Base-by-base conservation (phyloP, 371 early-diverging fungal genomes). In the Conidiobolus coronatus region DNA sequence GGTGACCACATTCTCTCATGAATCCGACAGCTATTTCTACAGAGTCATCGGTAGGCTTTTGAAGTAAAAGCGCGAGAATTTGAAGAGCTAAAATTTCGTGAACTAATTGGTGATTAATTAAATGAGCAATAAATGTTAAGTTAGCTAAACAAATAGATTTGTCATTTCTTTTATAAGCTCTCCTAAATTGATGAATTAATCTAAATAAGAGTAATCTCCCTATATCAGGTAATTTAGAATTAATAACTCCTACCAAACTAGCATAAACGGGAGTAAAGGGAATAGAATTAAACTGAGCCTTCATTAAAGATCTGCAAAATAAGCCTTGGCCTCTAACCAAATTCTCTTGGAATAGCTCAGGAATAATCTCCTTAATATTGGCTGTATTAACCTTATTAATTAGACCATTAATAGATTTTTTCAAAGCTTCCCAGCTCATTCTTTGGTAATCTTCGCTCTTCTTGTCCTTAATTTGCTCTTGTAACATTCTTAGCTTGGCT, bases 21-120 rank as follows among this genome's bases (percentile, higher is more conserved):
- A 95, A 86, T 2, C 88, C 87, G n/a, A 96, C 94, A 2, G 92
- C 93, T 42, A 95, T 81, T 51, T 93, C 95, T 0, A 96, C 91
- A 21, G 91, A 88, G 64, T 96, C 95, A 51, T 91, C 87, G 0
- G 96, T 96, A 2, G 93, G 90, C 17, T 76, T 70, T 58, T 91
- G 90, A 21, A 95, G 63, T 29, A 94, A 63, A 33, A 94, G 60
- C 1, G 77, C 71, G 40, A 94, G 60, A 15, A 92, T 72, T 57
- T 94, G 82, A 49, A 95, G 68, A 0, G 86, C 85, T 17, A 93
- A 56, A 37, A 95, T 71, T 56, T 93, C 94, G 56, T 89, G 75
- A 0, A 73, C 81, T 6, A 96, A 78, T 19, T 77, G 64, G 50
- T 96, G 96, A 58, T 93, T 95, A 13, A 83, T 78, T 37, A 96